These are phyloP conservation scores for Tricholoma bakamatsutake DNA, from an alignment of 768 basidiomycete genomes.

Conservation along the genomic window DNA sequence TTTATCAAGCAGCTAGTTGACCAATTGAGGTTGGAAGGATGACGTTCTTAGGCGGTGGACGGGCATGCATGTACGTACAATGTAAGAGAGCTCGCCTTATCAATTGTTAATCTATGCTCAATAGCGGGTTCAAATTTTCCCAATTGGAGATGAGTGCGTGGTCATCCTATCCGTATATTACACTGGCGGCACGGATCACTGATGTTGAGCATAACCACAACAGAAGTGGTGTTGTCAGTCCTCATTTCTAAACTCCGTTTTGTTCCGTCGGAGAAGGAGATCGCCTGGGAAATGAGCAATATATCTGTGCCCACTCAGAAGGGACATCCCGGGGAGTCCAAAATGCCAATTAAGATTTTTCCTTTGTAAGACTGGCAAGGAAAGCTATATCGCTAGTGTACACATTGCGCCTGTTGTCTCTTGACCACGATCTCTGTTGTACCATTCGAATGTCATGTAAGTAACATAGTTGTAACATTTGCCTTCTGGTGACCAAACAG, in stretches of 20 bases:
- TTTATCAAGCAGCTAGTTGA: background rate
- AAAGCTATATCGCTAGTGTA: no score
- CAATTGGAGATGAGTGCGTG: slow-evolving; percentile 39
- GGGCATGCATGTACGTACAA: slow-evolving; percentile 28
- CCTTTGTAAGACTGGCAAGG: no score
- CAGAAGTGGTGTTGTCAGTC: slow-evolving; percentile 25
- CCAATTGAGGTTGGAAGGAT: slow-evolving; percentile 17
- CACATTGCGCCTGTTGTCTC: no score
- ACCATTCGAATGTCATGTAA: no score
- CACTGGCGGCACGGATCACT: background rate
- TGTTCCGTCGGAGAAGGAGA: slow-evolving; percentile 20
- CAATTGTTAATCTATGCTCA: background rate
- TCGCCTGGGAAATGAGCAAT: slow-evolving; percentile 17
- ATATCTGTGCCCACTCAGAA: no score
- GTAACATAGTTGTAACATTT: no score
- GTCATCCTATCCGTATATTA: background rate
- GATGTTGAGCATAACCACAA: background rate
- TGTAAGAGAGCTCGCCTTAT: no score
- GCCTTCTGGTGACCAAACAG: no score
- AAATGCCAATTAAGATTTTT: no score
- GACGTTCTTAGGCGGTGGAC: slow-evolving; percentile 28
- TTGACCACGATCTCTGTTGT: no score
- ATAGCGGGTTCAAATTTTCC: slow-evolving; percentile 38
- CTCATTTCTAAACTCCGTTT: slow-evolving; percentile 17
- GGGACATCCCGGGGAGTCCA: no score